These are phyloP conservation scores for Cyclotella kingstonii DNA, from an alignment of 108 stramenopile genomes.

Conservation along the genomic window DNA sequence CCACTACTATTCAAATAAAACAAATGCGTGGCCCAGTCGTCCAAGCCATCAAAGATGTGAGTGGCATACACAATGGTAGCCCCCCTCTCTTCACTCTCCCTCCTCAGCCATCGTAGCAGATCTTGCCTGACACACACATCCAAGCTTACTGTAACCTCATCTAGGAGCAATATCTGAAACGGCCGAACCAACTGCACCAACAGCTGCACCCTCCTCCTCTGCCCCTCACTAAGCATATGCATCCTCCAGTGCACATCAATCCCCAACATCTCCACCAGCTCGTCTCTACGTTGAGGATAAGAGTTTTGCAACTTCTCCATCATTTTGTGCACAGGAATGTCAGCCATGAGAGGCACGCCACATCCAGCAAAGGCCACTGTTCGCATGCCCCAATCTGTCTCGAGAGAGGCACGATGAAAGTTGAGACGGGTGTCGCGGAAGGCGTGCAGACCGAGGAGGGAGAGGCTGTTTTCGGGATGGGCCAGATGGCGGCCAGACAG, in stretches of 20 bases:
- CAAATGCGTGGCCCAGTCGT: conserved; percentile 63
- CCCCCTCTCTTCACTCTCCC: conserved; percentile 85
- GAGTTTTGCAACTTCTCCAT: conserved; percentile 92
- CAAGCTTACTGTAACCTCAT: conserved; percentile 96
- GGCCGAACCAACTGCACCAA: conserved; percentile 94
- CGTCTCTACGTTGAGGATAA: conserved; percentile 96
- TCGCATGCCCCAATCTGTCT: conserved; percentile 97
- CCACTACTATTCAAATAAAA: conserved; percentile 75
- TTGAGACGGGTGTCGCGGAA: conserved; percentile 94
- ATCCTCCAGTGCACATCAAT: conserved; percentile 97
- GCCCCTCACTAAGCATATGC: conserved; percentile 89
- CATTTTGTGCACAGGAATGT: conserved; percentile 94
- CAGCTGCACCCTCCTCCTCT: conserved; percentile 96
- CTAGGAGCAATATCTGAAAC: conserved; percentile 92
- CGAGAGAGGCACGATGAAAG: conserved; percentile 92
- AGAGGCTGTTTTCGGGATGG: conserved; percentile 59
- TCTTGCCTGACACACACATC: conserved; percentile 96
- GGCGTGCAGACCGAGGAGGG: conserved; percentile 86
- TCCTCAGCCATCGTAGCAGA: conserved; percentile 88
- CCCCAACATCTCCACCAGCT: conserved; percentile 90
- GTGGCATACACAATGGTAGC: conserved; percentile 98
- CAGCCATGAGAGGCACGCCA: conserved; percentile 84
- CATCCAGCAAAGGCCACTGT: conserved; percentile 96
- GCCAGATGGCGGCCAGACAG: conserved; percentile 92
- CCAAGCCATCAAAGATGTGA: conserved; percentile 97